Evolutionary conservation across 106 monocot genomes (phyloP), one percentile per base, ranked within the genome.

Genomic region (Acanthochlamys bracteata): DNA sequence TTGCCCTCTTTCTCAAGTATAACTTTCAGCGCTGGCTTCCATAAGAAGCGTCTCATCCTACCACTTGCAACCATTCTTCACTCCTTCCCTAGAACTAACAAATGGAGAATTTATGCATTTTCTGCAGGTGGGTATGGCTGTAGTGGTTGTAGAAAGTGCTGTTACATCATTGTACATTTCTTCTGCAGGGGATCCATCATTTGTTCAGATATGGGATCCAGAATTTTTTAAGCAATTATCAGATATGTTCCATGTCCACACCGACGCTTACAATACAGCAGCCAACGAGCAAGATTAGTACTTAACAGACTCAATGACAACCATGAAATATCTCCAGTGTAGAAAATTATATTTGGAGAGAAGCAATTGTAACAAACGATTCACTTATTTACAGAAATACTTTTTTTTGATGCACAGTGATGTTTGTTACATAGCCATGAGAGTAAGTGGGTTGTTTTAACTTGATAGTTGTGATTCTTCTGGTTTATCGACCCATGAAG

Each of bases 91-190:
- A 33, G 1, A 33, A 6, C 33, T 33, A 33, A 33, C 33, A 33
- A 33, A 33, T 33, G 33, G 33, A 33, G 6, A 33, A 3, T 33
- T 65, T 4, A n/a, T 57, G 40, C 46, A 40, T 12, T 24, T 75
- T n/a, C 65, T 66, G 20, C 74, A 88, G 90, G 83, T 98, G 24
- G 98, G 98, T 33, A 49, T 98, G 13, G 88, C 91, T 6, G 83
- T 98, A 21, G 98, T 92, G 11, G 85, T 98, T 19, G 81, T 98
- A 8, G 98, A 98, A 62, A 84, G 98, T 65, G 98, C 98, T 7
- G 98, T 98, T 1, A 98, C 98, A 54, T 92, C 92, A 0, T 88
- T 98, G 73, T 98, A 92, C 75, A 83, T 98, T 40, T 98, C 88
- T 57, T 92, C 59, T 53, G 90, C 98, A 16, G 98, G 88, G 64